These are phyloP conservation scores for Nothophoma quercina DNA, from an alignment of 2,329 filamentous ascomycete genomes.

Conservation along the genomic window DNA sequence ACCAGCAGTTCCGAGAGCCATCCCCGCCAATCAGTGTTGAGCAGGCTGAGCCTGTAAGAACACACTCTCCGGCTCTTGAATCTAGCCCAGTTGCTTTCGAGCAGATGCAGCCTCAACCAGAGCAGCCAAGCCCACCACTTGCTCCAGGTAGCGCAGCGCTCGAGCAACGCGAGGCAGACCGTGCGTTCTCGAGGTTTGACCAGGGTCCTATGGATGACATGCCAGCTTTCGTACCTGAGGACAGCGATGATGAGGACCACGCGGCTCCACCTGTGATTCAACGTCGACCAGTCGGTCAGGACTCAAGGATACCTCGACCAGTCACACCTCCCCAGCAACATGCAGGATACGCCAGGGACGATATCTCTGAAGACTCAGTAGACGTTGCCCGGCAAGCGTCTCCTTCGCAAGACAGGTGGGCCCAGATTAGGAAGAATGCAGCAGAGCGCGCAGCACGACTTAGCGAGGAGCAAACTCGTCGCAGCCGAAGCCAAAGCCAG, in stretches of 20 bases:
- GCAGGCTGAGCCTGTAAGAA: constrained; percentile 28
- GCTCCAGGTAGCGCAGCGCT: constrained; percentile 68
- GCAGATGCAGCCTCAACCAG: background rate
- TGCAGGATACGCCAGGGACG: constrained; percentile 34
- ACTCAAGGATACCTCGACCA: constrained; percentile 19
- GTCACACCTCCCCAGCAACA: constrained; percentile 27
- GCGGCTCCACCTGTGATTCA: constrained; percentile 31
- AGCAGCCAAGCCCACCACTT: constrained; percentile 56
- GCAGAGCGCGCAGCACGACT: constrained; percentile 76
- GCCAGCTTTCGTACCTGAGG: constrained; percentile 77
- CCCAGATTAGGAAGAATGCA: constrained; percentile 93
- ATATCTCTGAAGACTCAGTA: constrained; percentile 53
- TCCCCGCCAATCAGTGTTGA: constrained; percentile 35
- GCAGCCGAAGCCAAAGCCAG: constrained; percentile 61
- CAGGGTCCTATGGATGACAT: constrained; percentile 89
- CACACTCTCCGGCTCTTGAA: constrained; percentile 34
- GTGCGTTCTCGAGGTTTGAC: constrained; percentile 76
- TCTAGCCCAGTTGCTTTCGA: constrained; percentile 26
- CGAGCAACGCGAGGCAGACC: constrained; percentile 66
- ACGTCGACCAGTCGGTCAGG: constrained; percentile 26
- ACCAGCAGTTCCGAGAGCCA: constrained; percentile 32
- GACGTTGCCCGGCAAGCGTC: constrained; percentile 49
- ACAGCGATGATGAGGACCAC: constrained; percentile 40
- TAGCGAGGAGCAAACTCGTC: constrained; percentile 69
- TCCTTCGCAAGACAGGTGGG: constrained; percentile 79